These are phyloP conservation scores for Colletotrichum sp. DNA, from an alignment of 2,329 filamentous ascomycete genomes.

Conservation along the genomic window DNA sequence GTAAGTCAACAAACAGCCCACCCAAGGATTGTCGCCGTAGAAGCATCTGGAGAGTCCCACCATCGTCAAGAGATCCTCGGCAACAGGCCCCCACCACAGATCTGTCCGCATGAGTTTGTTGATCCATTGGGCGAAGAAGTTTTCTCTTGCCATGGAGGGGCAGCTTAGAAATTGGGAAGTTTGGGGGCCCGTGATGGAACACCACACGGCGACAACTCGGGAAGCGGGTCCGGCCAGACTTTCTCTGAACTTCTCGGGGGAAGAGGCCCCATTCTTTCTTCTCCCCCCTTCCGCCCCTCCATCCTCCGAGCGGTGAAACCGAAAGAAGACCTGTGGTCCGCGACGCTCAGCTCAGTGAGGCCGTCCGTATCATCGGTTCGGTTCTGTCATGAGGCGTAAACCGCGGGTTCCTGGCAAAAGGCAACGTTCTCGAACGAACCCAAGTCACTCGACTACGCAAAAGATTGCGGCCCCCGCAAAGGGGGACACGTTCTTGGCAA, in stretches of 20 bases:
- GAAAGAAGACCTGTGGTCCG: neutral
- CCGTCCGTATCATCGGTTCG: neutral
- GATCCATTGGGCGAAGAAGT: constrained; percentile 5
- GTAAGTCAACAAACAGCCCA: constrained; percentile 1
- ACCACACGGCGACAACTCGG: constrained; percentile 17
- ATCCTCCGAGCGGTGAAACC: constrained; percentile 8
- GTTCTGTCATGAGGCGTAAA: neutral
- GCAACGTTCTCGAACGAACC: constrained; percentile 1
- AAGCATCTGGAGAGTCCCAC: constrained; percentile 21
- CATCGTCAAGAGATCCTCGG: neutral
- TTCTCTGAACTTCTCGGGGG: neutral
- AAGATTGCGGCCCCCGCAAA: neutral
- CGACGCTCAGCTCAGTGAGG: neutral
- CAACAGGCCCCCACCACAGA: neutral
- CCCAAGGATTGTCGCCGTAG: neutral
- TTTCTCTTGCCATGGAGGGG: neutral
- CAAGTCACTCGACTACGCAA: neutral
- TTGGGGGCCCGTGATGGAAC: neutral
- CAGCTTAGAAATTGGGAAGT: neutral
- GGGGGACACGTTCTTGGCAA: neutral
- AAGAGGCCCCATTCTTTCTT: neutral
- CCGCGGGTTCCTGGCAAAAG: neutral
- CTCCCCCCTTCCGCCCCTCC: neutral
- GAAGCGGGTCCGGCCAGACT: neutral
- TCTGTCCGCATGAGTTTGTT: neutral